These are phyloP conservation scores for Salix viminalis DNA, from an alignment of 345 rosid genomes.

Conservation along the genomic window DNA sequence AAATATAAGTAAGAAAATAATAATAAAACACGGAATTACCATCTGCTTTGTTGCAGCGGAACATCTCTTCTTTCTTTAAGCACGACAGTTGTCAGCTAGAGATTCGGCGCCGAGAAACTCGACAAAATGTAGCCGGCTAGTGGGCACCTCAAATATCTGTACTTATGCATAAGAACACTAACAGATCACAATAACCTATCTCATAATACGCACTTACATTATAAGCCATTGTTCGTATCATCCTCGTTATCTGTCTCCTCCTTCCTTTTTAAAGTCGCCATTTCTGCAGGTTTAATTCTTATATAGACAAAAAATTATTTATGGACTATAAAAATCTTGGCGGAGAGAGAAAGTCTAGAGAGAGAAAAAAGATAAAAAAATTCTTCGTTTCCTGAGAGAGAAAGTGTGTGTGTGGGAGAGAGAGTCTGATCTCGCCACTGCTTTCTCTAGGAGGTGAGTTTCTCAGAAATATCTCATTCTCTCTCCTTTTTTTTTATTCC, in stretches of 20 bases:
- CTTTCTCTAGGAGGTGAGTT: conserved; percentile 35
- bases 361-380: conserved; percentile 1
- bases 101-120: conserved; percentile 75
- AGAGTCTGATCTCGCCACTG: conserved; percentile 26
- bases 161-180: fast-evolving
- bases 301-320: conserved; percentile 13
- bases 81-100: conserved; percentile 46
- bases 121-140: conserved; percentile 70
- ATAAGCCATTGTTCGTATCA: fast-evolving
- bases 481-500: conserved; percentile 23
- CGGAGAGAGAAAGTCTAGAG: conserved; percentile 19
- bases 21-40: not conserved
- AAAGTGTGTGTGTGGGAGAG: conserved; percentile 15
- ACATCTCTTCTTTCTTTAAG: not conserved
- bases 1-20: not conserved
- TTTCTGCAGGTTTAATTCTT: conserved; percentile 35
- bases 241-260: conserved; percentile 40
- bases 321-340: conserved; percentile 12
- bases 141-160: conserved; percentile 18
- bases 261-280: conserved; percentile 41
- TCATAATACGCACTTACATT: fast-evolving
- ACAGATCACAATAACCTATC: not conserved
- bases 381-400: conserved; percentile 22
- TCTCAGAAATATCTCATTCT: conserved; percentile 27
- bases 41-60: not conserved